Conservation (phyloP, 129 eudicot genomes). For the Artemisia annua region DNA sequence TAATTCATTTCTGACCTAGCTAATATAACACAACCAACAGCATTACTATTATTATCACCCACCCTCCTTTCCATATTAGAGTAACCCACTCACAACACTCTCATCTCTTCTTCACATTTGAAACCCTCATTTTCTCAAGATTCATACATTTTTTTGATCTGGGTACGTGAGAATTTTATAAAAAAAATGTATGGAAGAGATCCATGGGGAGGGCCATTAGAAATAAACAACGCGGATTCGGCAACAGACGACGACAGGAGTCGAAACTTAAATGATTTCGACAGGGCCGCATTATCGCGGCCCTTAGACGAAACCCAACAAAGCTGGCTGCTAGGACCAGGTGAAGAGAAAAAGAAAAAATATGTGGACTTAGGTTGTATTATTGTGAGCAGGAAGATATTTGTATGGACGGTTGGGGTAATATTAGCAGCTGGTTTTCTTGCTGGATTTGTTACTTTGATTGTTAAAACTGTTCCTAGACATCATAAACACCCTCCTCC, state of each 20-base stretch:
- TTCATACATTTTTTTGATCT: constrained; percentile 16
- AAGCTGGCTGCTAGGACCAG: constrained; percentile 79
- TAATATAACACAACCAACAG: constrained; percentile 21
- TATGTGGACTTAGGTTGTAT: constrained; percentile 78
- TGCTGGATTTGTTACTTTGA: constrained; percentile 55
- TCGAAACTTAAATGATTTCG: constrained; percentile 65
- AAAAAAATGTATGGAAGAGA: constrained; percentile 63
- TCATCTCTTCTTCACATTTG: constrained; percentile 1
- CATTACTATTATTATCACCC: constrained; percentile 11
- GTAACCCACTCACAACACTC: not conserved
- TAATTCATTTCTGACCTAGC: not conserved
- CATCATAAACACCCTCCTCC: constrained; percentile 59
- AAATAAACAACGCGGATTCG: constrained; percentile 65
- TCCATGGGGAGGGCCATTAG: constrained; percentile 86
- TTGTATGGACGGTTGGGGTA: constrained; percentile 66
- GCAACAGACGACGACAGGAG: constrained; percentile 79
- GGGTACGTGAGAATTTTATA: constrained; percentile 10
- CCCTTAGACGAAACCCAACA: constrained; percentile 81
- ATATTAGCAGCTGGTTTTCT: constrained; percentile 63
- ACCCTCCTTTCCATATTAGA: not conserved
- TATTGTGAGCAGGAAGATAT: constrained; percentile 71
- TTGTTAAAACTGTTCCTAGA: constrained; percentile 61
- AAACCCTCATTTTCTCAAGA: not conserved
- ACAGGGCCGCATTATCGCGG: constrained; percentile 68
- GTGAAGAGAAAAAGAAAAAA: constrained; percentile 81